A percentile compares a stretch with the other conserved stretches of the same genome.
phyloP scores from a whole-genome alignment of 2,329 filamentous ascomycete genomes.

The Colletotrichum musae region DNA sequence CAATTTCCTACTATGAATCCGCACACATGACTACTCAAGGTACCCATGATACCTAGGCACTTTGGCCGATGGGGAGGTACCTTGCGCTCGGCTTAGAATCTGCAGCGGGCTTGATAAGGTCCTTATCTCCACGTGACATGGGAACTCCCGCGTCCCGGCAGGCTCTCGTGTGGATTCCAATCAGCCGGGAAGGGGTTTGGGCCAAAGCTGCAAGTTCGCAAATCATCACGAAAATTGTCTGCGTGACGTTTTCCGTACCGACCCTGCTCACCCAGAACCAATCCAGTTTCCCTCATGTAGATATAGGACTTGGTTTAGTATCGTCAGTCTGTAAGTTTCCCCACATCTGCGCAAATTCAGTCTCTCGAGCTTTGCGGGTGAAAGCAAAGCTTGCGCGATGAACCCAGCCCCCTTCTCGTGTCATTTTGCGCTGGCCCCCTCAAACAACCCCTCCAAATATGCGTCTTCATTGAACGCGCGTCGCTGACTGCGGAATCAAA shows the following conservation, averaged over 20 bases:
- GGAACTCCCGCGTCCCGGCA: conserved; percentile 17
- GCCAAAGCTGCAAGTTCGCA: conserved; percentile 29
- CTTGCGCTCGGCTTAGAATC: no score
- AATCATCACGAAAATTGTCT: conserved; percentile 32
- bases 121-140: conserved; percentile 37
- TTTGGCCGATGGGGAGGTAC: no score
- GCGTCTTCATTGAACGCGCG: background rate
- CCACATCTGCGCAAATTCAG: background rate
- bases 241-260: conserved; percentile 20
- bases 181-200: conserved; percentile 38
- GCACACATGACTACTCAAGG: no score
- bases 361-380: conserved; percentile 1
- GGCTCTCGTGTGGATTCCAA: conserved; percentile 23
- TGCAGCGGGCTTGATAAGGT: conserved; percentile 1
- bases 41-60: background rate
- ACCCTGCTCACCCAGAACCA: conserved; percentile 7
- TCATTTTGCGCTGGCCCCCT: conserved; percentile 25
- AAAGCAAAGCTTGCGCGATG: conserved; percentile 37
- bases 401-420: conserved; percentile 35
- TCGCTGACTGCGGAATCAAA: conserved; percentile 17
- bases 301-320: conserved; percentile 5
- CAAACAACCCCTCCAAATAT: conserved; percentile 13
- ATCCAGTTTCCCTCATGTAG: conserved; percentile 34
- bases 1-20: no score
- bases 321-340: conserved; percentile 40